These are phyloP conservation scores for Coniochaeta sp. DNA, from an alignment of 2,329 filamentous ascomycete species.

Conservation along the genomic window DNA sequence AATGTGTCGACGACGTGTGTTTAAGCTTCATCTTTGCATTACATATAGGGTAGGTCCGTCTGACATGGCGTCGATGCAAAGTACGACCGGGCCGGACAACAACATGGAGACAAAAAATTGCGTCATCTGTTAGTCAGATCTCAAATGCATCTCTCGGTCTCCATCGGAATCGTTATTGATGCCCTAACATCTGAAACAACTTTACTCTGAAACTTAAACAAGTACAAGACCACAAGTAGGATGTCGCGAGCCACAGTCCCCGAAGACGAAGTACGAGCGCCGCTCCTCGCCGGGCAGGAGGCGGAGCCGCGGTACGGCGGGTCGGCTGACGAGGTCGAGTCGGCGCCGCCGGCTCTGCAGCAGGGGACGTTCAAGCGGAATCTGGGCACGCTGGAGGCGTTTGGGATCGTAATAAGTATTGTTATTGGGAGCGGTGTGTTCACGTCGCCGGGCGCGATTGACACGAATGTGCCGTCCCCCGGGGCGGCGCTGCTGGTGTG, in stretches of 20 bases:
- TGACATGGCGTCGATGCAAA: neutral
- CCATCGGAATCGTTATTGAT: neutral
- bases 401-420: conserved; percentile 55
- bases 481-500: conserved; percentile 51
- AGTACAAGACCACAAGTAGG: neutral
- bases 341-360: neutral
- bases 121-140: neutral
- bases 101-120: neutral
- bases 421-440: conserved; percentile 61
- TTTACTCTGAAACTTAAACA: no score
- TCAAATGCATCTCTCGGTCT: neutral
- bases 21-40: neutral
- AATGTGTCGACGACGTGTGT: neutral
- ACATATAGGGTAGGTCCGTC: neutral
- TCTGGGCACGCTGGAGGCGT: conserved; percentile 41
- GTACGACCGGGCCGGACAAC: neutral
- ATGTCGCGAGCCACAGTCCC: neutral
- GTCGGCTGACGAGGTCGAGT: neutral
- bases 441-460: conserved; percentile 56
- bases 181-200: neutral
- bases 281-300: neutral
- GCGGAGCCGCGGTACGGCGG: neutral
- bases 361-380: conserved; percentile 29
- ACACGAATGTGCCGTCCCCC: conserved; percentile 56
- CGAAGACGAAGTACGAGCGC: neutral